phyloP scores from a whole-genome alignment of 257 asterid species.

The Plantago elongata region DNA sequence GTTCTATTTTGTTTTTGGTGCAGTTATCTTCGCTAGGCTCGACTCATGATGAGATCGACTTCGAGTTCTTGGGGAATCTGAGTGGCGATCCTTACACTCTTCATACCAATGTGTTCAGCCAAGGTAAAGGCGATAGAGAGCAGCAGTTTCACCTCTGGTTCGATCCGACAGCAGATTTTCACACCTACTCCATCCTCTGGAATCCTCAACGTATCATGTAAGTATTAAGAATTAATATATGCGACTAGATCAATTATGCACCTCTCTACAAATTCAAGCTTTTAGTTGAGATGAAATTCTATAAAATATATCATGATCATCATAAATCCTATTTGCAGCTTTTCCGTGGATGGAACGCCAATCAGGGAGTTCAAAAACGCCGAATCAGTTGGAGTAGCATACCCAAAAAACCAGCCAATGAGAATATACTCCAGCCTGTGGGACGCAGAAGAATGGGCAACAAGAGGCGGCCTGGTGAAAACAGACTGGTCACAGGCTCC shows the following conservation, averaged over 20 bases:
- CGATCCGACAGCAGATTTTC: not conserved
- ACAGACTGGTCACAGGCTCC: constrained; percentile 28
- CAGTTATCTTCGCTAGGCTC: constrained; percentile 4
- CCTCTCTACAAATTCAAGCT: no score
- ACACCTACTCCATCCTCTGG: constrained; percentile 5
- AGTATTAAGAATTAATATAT: not conserved
- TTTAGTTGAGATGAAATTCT: no score
- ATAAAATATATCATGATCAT: no score
- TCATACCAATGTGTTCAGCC: not conserved
- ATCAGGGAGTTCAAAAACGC: constrained; percentile 28
- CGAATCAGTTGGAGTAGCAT: constrained; percentile 18
- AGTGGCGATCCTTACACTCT: not conserved
- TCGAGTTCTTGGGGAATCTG: constrained; percentile 1
- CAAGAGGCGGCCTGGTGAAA: constrained; percentile 25
- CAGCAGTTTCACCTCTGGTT: constrained; percentile 5
- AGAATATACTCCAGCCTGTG: constrained; percentile 24
- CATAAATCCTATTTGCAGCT: constrained; percentile 1
- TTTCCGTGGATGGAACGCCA: constrained; percentile 22
- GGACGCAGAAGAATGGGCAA: constrained; percentile 9
- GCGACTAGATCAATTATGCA: no score
- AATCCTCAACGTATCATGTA: constrained; percentile 6
- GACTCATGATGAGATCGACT: not conserved
- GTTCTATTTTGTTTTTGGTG: not conserved
- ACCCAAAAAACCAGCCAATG: constrained; percentile 29
- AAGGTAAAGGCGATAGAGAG: not conserved